Evolutionary conservation across 1,284 basidiomycete species (phyloP).

Genomic region (Peniophora sp.): DNA sequence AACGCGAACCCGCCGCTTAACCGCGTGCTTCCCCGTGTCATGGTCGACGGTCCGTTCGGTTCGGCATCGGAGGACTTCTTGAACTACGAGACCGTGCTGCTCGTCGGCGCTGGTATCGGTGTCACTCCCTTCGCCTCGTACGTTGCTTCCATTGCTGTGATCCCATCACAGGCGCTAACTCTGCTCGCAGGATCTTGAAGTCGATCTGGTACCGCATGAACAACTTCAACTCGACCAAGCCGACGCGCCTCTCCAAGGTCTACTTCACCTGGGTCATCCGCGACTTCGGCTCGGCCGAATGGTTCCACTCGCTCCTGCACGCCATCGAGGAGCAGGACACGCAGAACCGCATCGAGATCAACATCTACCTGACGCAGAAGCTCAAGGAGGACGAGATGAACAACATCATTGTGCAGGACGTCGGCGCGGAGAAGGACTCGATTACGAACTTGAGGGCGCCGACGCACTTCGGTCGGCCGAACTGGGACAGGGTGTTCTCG

Average conservation of each 20-base stretch:
- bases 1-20: conserved; percentile 55
- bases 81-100: conserved; percentile 78
- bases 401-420: conserved; percentile 84
- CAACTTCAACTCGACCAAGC: conserved; percentile 61
- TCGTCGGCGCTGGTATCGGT: conserved; percentile 87
- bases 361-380: conserved; percentile 84
- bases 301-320: conserved; percentile 89
- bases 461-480: conserved; percentile 91
- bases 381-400: conserved; percentile 85
- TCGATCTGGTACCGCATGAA: conserved; percentile 95
- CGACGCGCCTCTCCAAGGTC: conserved; percentile 74
- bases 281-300: conserved; percentile 79
- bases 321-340: conserved; percentile 89
- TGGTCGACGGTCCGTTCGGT: conserved; percentile 87
- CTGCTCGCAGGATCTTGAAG: conserved; percentile 61
- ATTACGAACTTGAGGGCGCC: conserved; percentile 80
- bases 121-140: conserved; percentile 89
- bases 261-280: conserved; percentile 89
- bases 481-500: conserved; percentile 81
- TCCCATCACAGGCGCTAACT: conserved; percentile 7
- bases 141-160: conserved; percentile 21
- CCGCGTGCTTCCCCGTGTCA: conserved; percentile 74
- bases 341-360: conserved; percentile 79
- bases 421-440: conserved; percentile 82
- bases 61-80: conserved; percentile 80